These are phyloP conservation scores for Oxyria digyna DNA, from an alignment of 148 eudicot species.

Conservation along the genomic window DNA sequence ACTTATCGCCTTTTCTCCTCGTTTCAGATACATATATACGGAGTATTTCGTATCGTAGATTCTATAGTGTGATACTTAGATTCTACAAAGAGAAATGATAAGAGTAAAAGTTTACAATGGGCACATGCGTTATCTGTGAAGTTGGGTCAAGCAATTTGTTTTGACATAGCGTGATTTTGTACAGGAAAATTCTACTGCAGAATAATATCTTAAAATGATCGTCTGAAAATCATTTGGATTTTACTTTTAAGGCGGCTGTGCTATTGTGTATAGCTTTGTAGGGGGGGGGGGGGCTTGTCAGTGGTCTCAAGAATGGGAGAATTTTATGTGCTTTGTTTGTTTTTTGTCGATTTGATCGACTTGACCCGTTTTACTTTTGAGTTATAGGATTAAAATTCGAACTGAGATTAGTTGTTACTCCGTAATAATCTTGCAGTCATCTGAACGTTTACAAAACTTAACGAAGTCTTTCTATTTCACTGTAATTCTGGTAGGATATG, in stretches of 20 bases:
- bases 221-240: background rate
- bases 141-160: background rate
- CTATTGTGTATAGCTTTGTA: background rate
- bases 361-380: no score
- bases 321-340: no score
- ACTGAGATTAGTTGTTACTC: no score
- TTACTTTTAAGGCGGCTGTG: constrained; percentile 4
- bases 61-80: no score
- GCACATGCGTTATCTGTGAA: background rate
- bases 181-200: background rate
- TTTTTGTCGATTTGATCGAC: no score
- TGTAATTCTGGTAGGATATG: no score
- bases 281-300: background rate
- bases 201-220: background rate
- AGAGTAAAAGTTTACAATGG: no score
- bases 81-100: no score
- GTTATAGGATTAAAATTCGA: no score
- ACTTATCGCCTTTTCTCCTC: background rate
- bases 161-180: background rate
- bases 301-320: background rate
- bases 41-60: background rate
- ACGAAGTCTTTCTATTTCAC: no score
- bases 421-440: background rate
- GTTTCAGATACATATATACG: background rate
- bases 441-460: background rate